These are phyloP conservation scores for Gloeostereum incarnatum DNA, from an alignment of 768 basidiomycete species.

Conservation along the genomic window DNA sequence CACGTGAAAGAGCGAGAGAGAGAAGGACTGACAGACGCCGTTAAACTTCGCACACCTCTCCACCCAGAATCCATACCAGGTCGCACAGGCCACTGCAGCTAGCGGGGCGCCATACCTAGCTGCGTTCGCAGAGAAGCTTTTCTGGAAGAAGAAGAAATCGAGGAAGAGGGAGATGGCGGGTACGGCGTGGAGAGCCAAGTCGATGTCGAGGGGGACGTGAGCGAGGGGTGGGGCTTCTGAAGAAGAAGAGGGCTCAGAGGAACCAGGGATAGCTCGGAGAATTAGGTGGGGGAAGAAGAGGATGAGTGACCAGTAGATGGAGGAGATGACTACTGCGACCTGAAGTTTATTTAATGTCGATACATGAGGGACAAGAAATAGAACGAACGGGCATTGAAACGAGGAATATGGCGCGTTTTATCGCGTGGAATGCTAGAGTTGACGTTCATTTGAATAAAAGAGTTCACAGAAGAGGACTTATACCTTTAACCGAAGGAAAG, in stretches of 20 bases:
- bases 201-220: conserved; percentile 41
- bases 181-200: conserved; percentile 56
- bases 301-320: conserved; percentile 65
- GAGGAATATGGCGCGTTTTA: conserved; percentile 54
- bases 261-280: conserved; percentile 20
- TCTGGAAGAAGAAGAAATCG: conserved; percentile 65
- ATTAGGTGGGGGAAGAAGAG: conserved; percentile 50
- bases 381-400: conserved; percentile 54
- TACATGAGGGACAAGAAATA: not conserved
- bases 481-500: conserved; percentile 20
- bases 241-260: conserved; percentile 19
- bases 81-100: conserved; percentile 17
- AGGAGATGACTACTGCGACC: conserved; percentile 28
- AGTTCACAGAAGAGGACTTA: conserved; percentile 1
- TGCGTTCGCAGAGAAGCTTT: conserved; percentile 32
- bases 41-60: conserved; percentile 61
- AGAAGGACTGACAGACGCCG: conserved; percentile 42
- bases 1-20: not conserved
- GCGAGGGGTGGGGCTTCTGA: conserved; percentile 15
- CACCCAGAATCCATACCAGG: conserved; percentile 53
- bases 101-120: conserved; percentile 19
- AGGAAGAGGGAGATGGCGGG: conserved; percentile 49
- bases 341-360: conserved; percentile 7
- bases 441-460: not conserved
- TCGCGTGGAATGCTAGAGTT: conserved; percentile 22